These are phyloP conservation scores for Alloteropsis semialata DNA, from an alignment of 176 grass and related monocot genomes.

Conservation along the genomic window DNA sequence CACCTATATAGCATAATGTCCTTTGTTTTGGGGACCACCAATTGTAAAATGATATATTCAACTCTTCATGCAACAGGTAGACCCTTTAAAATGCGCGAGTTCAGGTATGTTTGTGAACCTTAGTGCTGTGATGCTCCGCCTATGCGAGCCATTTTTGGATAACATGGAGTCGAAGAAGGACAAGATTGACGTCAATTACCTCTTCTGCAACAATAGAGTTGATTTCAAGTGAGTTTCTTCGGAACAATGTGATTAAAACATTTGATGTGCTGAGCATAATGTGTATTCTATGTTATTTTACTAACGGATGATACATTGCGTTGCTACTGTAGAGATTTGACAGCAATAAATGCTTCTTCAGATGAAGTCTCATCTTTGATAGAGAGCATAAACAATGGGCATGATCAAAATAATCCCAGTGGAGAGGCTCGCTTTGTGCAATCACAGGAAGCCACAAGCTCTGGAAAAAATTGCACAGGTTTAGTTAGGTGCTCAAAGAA, in stretches of 20 bases:
- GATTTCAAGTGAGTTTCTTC: conserved; percentile 63
- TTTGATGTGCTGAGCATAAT: conserved; percentile 14
- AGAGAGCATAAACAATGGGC: conserved; percentile 48
- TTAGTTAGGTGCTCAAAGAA: conserved; percentile 51
- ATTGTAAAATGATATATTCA: neutral
- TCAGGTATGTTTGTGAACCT: conserved; percentile 97
- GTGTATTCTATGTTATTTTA: conserved; percentile 15
- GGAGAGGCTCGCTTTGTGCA: conserved; percentile 42
- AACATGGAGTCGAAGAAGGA: conserved; percentile 70
- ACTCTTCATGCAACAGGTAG: conserved; percentile 56
- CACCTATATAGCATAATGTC: neutral
- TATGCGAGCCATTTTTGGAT: conserved; percentile 92
- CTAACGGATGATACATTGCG: conserved; percentile 15
- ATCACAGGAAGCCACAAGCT: conserved; percentile 69
- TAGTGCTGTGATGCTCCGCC: conserved; percentile 82
- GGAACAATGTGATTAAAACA: neutral
- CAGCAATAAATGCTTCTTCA: conserved; percentile 85
- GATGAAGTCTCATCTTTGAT: conserved; percentile 87
- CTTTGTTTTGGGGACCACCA: conserved; percentile 1
- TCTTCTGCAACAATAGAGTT: conserved; percentile 74
- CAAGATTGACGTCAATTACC: conserved; percentile 85
- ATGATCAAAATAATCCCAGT: conserved; percentile 50
- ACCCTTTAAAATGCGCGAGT: conserved; percentile 79
- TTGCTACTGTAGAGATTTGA: conserved; percentile 71
- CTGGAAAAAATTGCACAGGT: conserved; percentile 41